Conservation (phyloP, 495 filamentous ascomycete species). For the Hypoxylon fragiforme region DNA sequence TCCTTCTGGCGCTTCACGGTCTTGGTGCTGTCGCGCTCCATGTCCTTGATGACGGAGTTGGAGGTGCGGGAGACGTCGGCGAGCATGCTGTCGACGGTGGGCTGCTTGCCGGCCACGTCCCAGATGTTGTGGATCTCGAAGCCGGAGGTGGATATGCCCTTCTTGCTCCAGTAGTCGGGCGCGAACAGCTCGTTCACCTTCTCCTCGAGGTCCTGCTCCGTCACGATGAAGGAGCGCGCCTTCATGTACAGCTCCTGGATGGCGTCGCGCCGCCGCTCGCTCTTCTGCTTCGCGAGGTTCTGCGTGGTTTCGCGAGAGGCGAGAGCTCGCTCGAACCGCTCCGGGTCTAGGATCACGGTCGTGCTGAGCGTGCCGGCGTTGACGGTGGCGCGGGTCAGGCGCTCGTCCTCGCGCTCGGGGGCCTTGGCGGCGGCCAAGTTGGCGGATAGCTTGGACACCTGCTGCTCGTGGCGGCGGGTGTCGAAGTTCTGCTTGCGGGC, state of each 20-base stretch:
- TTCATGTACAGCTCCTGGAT: slow-evolving; percentile 52
- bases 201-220: slow-evolving; percentile 46
- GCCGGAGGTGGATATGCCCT: slow-evolving; percentile 12
- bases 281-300: slow-evolving; percentile 23
- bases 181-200: slow-evolving; percentile 43
- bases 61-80: slow-evolving; percentile 27
- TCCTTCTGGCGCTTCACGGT: slow-evolving; percentile 45
- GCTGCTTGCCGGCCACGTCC: slow-evolving; percentile 38
- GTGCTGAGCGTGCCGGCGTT: slow-evolving; percentile 36
- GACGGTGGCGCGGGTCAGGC: slow-evolving; percentile 47
- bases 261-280: slow-evolving; percentile 49
- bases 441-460: slow-evolving; percentile 10
- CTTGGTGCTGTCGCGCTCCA: slow-evolving; percentile 23
- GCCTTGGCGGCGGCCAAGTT: slow-evolving; percentile 38
- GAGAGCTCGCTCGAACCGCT: slow-evolving; percentile 39
- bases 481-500: slow-evolving; percentile 39
- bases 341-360: slow-evolving; percentile 37
- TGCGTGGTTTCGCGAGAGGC: slow-evolving; percentile 31
- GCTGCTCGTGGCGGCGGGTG: slow-evolving; percentile 1
- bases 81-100: slow-evolving; percentile 38
- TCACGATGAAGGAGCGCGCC: slow-evolving; percentile 50
- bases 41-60: slow-evolving; percentile 16
- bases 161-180: slow-evolving; percentile 30
- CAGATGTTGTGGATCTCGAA: slow-evolving; percentile 45
- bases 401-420: slow-evolving; percentile 48